Evolutionary conservation across 331 rosid genomes (phyloP).

Genomic region (Phaseolus coccineus): DNA sequence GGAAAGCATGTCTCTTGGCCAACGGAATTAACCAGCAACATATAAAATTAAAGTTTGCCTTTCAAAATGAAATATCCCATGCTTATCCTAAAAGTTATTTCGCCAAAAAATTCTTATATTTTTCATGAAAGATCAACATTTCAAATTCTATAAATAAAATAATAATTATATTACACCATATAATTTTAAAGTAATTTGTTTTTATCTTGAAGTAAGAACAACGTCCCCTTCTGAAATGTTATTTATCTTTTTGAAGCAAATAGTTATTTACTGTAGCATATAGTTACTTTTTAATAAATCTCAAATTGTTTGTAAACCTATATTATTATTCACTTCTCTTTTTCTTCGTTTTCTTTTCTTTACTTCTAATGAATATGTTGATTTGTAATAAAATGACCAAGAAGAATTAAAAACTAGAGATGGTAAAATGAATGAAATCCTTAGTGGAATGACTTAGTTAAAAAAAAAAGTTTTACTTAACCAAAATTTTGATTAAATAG

Average conservation of each 20-base stretch:
- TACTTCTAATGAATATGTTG: too few species aligned
- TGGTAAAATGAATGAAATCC: too few species aligned
- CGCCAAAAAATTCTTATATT: not conserved
- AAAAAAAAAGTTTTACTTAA: too few species aligned
- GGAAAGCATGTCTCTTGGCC: not conserved
- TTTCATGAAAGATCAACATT: not conserved
- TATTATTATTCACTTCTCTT: not conserved
- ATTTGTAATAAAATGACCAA: too few species aligned
- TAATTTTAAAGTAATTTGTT: not conserved
- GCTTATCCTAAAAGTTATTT: not conserved
- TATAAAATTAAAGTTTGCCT: conserved; percentile 2
- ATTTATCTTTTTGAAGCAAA: too few species aligned
- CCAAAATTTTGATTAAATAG: too few species aligned
- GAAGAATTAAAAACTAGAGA: too few species aligned
- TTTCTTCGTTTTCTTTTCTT: not conserved
- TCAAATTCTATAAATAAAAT: not conserved
- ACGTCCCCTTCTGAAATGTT: not conserved
- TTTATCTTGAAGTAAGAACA: not conserved
- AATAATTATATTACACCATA: not conserved
- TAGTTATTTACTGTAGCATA: not conserved
- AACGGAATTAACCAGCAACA: not conserved
- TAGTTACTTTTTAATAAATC: not conserved
- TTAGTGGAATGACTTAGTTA: too few species aligned
- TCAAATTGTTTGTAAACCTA: not conserved
- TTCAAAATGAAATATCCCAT: conserved; percentile 6